A percentile compares a stretch with the other conserved stretches of the same genome.
Conservation (phyloP, 1,284 basidiomycete genomes). For the Sporisorium exsertum region DNA sequence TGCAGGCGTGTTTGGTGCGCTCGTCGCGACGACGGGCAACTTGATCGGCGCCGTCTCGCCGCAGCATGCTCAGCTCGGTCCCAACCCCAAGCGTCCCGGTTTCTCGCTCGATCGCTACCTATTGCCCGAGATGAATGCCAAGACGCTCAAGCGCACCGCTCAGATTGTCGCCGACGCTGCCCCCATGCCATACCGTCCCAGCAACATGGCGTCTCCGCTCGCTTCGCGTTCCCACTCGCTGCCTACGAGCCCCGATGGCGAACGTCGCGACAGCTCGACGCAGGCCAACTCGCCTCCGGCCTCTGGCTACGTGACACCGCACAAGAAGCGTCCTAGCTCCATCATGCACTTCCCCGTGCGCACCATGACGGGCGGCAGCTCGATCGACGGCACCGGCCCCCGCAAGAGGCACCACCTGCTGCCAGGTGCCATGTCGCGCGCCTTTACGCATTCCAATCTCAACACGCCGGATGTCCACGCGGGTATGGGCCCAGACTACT, state of each 20-base stretch:
- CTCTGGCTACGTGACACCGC: constrained; percentile 40
- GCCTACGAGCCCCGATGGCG: constrained; percentile 35
- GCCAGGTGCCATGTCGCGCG: constrained; percentile 37
- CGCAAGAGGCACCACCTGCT: constrained; percentile 24
- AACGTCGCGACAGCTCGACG: constrained; percentile 41
- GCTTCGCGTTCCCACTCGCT: constrained; percentile 45
- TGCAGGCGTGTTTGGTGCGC: constrained; percentile 79
- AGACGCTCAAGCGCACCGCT: constrained; percentile 65
- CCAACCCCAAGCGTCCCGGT: constrained; percentile 77
- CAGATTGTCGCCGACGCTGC: constrained; percentile 67
- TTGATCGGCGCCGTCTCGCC: constrained; percentile 67
- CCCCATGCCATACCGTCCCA: constrained; percentile 44
- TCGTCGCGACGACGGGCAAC: constrained; percentile 80
- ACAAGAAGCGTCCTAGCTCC: constrained; percentile 42
- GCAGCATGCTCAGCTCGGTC: constrained; percentile 72
- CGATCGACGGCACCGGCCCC: constrained; percentile 20
- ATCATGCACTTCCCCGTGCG: constrained; percentile 51
- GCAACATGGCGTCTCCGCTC: constrained; percentile 36
- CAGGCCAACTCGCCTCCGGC: constrained; percentile 40
- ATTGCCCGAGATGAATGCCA: constrained; percentile 68
- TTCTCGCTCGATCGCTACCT: constrained; percentile 77
- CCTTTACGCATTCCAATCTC: constrained; percentile 50
- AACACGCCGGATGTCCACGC: constrained; percentile 56
- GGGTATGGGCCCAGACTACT: constrained; percentile 57
- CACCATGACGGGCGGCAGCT: constrained; percentile 45